Evolutionary conservation across 2,329 filamentous ascomycete species (phyloP).

Genomic region (Trichocomaceae sp.): DNA sequence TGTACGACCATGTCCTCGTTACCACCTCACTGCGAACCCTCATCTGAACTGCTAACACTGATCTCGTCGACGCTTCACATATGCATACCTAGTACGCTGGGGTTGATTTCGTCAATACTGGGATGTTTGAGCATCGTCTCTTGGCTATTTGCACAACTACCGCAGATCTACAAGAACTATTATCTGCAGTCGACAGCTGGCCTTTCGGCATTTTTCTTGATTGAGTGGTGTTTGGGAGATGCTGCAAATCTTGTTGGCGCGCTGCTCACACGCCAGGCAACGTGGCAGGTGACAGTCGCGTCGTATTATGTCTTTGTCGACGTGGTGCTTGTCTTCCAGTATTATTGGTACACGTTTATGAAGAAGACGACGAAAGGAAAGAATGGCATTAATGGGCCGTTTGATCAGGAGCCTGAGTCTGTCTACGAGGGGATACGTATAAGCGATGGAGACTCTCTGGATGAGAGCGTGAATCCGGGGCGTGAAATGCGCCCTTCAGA

Average conservation of each 20-base stretch:
- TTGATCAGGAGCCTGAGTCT: constrained; percentile 19
- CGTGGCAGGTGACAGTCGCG: constrained; percentile 61
- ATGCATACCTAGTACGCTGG: constrained; percentile 58
- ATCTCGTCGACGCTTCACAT: constrained; percentile 55
- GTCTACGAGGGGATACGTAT: constrained; percentile 33
- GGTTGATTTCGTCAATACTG: constrained; percentile 54
- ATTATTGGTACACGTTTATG: constrained; percentile 58
- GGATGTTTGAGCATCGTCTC: constrained; percentile 58
- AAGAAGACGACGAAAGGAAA: constrained; percentile 42
- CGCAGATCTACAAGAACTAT: constrained; percentile 65
- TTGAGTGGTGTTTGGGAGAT: constrained; percentile 61
- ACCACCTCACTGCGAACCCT: constrained; percentile 55
- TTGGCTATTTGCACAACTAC: constrained; percentile 64
- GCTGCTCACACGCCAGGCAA: constrained; percentile 57
- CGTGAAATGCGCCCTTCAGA: constrained; percentile 16
- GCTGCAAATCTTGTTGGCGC: constrained; percentile 57
- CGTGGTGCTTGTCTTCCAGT: constrained; percentile 55
- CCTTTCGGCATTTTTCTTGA: constrained; percentile 58
- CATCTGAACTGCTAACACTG: constrained; percentile 49
- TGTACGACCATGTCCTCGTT: constrained; percentile 24
- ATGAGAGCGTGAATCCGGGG: constrained; percentile 13
- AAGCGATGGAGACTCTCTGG: constrained; percentile 11
- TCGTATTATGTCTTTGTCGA: constrained; percentile 62
- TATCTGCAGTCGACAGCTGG: constrained; percentile 58
- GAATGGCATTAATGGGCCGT: constrained; percentile 24